These are phyloP conservation scores for Lentinula guzmanii DNA, from an alignment of 768 basidiomycete genomes.

Conservation along the genomic window DNA sequence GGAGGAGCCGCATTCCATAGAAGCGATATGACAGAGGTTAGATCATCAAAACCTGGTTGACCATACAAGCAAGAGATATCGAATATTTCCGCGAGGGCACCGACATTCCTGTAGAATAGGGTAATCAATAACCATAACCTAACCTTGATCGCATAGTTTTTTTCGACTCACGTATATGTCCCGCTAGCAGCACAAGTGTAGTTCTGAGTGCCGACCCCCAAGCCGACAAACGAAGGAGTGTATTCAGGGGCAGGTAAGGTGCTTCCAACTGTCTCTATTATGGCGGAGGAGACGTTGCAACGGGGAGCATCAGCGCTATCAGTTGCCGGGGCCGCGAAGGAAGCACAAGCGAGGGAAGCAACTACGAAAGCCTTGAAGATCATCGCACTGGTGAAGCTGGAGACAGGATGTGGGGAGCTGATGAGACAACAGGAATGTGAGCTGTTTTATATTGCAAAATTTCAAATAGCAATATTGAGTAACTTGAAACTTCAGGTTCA, in stretches of 20 bases:
- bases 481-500: too few species aligned
- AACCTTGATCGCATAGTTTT: neutral
- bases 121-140: neutral
- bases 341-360: neutral
- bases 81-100: constrained; percentile 48
- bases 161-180: constrained; percentile 37
- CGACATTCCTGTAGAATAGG: constrained; percentile 30
- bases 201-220: constrained; percentile 47
- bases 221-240: constrained; percentile 32
- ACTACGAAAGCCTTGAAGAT: neutral
- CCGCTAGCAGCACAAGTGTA: constrained; percentile 43
- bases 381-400: neutral
- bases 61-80: constrained; percentile 46
- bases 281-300: constrained; percentile 16
- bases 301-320: neutral
- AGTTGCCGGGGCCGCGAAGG: neutral
- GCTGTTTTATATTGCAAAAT: too few species aligned
- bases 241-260: constrained; percentile 28
- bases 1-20: constrained; percentile 15
- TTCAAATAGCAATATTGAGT: too few species aligned
- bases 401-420: neutral
- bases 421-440: too few species aligned
- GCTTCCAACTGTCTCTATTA: constrained; percentile 16
- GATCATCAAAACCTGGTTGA: constrained; percentile 19
- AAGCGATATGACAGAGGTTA: constrained; percentile 10